Base-by-base conservation (phyloP, 768 basidiomycete species). In the Tulasnella sp. region DNA sequence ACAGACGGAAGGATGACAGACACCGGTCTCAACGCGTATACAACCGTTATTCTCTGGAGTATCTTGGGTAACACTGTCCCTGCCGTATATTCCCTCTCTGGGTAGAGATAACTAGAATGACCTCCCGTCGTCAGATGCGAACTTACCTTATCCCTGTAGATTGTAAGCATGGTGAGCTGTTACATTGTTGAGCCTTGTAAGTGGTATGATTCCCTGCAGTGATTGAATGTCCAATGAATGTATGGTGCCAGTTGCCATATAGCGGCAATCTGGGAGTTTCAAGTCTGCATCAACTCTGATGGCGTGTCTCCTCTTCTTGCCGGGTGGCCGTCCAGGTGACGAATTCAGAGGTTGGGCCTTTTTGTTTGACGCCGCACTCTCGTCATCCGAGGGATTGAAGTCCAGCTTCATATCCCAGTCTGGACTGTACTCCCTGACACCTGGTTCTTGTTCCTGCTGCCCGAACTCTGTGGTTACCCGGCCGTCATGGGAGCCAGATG, bases 1-100 rank as follows among this genome's bases (percentile, higher is more conserved):
- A 78, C 75, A 1, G 93, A 94, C 55, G 91, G 93, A 9, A 84
- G 74, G 68, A 92, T 97, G 86, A 82, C 68, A 70, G 50, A 84
- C 62, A 85, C 91, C 49, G 89, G 88, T 1, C 91, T 91, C 67
- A 77, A 80, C 62, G 59, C 35, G 52, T 15, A 5, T 32, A 8
- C 3, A 17, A 34, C 15, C 40, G 4, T 21, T 14, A 11, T 2
- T 14, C n/a, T 14, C 2, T 8, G 0, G 1, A 6, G 23, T 27
- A 31, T 4, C 32, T 15, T 42, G 4, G 37, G n/a, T 29, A n/a
- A 55, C 25, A 23, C 17, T 2, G 14, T n/a, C 46, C 6, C n/a
- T 48, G 2, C 9, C 14, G 11, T 7, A n/a, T n/a, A 1, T 29
- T 9, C 46, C 57, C 56, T 5, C 86, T 65, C 29, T 64, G 63